These are phyloP conservation scores for Hypocrella siamensis DNA, from an alignment of 2,329 filamentous ascomycete species.

Conservation along the genomic window DNA sequence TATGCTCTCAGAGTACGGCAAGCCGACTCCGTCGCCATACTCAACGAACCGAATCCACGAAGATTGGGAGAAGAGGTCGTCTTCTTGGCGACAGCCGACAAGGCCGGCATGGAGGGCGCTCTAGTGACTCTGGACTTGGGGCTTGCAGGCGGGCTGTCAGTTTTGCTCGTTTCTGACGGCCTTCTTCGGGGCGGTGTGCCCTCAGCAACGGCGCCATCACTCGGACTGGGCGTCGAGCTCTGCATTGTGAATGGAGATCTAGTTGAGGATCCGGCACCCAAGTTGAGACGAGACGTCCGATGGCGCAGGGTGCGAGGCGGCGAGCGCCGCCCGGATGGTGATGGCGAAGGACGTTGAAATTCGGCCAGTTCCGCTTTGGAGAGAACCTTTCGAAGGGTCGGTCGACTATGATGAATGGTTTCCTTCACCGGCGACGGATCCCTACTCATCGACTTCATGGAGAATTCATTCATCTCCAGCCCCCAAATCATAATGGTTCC, in stretches of 20 bases:
- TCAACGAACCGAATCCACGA: constrained; percentile 38
- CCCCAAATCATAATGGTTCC: constrained; percentile 74
- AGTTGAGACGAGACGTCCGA: constrained; percentile 36
- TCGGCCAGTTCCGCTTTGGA: constrained; percentile 78
- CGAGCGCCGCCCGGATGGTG: constrained; percentile 30
- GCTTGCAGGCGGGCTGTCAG: constrained; percentile 32
- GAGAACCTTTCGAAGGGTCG: constrained; percentile 69
- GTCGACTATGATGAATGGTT: constrained; percentile 41
- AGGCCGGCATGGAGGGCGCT: constrained; percentile 37
- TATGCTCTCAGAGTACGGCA: constrained; percentile 46
- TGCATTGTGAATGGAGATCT: constrained; percentile 21
- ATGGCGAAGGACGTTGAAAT: constrained; percentile 42
- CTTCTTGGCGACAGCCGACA: constrained; percentile 29
- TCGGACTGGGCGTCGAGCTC: constrained; percentile 23
- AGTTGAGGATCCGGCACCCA: constrained; percentile 17
- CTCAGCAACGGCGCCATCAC: constrained; percentile 22
- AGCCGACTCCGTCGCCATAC: constrained; percentile 48
- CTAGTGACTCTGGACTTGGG: constrained; percentile 30
- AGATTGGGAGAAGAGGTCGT: constrained; percentile 31
- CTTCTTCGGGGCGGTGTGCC: constrained; percentile 32
- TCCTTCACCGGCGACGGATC: constrained; percentile 41
- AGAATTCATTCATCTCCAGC: constrained; percentile 32
- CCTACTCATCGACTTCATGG: constrained; percentile 24
- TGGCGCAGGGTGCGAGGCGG: constrained; percentile 38
- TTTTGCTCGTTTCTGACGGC: constrained; percentile 25